Conservation (phyloP, 768 basidiomycete species). For the Rhizopogon vulgaris region DNA sequence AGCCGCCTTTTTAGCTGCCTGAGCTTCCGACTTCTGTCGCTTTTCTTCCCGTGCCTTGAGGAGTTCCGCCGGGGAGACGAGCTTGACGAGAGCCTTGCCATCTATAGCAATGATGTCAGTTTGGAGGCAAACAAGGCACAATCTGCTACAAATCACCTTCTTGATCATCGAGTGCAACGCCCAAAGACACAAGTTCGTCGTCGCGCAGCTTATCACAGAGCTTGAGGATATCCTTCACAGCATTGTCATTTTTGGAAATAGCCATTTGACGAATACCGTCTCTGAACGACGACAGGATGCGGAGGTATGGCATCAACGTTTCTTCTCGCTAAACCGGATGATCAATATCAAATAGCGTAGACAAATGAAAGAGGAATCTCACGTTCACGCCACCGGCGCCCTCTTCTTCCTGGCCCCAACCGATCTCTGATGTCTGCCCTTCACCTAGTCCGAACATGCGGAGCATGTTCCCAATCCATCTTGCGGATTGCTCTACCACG, state of each 20-base stretch:
- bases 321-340: slow-evolving; percentile 63
- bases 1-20: slow-evolving; percentile 74
- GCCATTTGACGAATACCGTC: slow-evolving; percentile 83
- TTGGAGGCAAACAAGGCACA: not conserved
- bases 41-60: slow-evolving; percentile 88
- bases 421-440: slow-evolving; percentile 59
- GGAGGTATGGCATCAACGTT: slow-evolving; percentile 82
- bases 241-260: slow-evolving; percentile 58
- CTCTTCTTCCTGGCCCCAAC: slow-evolving; percentile 73
- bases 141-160: slow-evolving; percentile 51
- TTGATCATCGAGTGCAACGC: slow-evolving; percentile 94
- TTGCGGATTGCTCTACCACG: slow-evolving; percentile 57
- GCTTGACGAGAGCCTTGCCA: slow-evolving; percentile 91
- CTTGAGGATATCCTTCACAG: slow-evolving; percentile 74
- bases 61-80: slow-evolving; percentile 77
- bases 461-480: slow-evolving; percentile 70
- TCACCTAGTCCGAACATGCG: slow-evolving; percentile 78
- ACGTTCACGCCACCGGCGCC: slow-evolving; percentile 31
- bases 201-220: slow-evolving; percentile 90
- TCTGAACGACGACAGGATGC: slow-evolving; percentile 81
- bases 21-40: slow-evolving; percentile 64
- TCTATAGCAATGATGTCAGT: slow-evolving; percentile 38
- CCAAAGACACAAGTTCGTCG: slow-evolving; percentile 84
- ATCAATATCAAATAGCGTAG: not conserved
- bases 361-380: slow-evolving; percentile 28